Conservation (phyloP, 1,284 basidiomycete species). For the Sphagnurus paluster region DNA sequence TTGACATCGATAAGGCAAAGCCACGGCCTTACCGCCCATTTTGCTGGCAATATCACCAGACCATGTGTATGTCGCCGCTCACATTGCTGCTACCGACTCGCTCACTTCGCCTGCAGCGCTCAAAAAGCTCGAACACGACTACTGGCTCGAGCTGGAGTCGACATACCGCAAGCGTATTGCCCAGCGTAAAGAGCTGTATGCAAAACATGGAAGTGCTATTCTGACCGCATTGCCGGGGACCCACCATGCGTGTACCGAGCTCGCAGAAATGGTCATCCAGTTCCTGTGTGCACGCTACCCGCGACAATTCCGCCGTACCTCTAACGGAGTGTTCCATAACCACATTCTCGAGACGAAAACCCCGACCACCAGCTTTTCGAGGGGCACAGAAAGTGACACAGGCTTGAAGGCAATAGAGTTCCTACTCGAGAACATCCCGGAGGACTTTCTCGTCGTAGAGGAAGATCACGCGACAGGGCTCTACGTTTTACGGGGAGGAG, state of each 20-base stretch:
- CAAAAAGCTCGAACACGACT: slow-evolving; percentile 48
- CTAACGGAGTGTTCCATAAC: slow-evolving; percentile 38
- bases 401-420: too few relatives aligned
- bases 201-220: slow-evolving; percentile 35
- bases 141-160: slow-evolving; percentile 54
- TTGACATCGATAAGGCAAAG: slow-evolving; percentile 40
- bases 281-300: slow-evolving; percentile 50
- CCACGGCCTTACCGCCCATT: slow-evolving; percentile 54
- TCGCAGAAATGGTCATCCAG: slow-evolving; percentile 51
- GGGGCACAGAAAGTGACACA: too few relatives aligned
- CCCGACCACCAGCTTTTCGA: too few relatives aligned
- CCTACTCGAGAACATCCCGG: too few relatives aligned
- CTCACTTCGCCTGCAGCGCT: slow-evolving; percentile 32
- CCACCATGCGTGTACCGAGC: slow-evolving; percentile 42
- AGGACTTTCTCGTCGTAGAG: too few relatives aligned
- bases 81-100: background rate
- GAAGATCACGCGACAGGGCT: slow-evolving; percentile 42
- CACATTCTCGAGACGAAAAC: slow-evolving; percentile 36
- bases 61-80: slow-evolving; percentile 41
- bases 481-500: slow-evolving; percentile 42
- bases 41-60: slow-evolving; percentile 52
- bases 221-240: slow-evolving; percentile 42
- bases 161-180: slow-evolving; percentile 44
- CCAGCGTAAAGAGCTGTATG: slow-evolving; percentile 40
- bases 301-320: slow-evolving; percentile 39